A percentile compares a stretch with the other conserved stretches of the same genome.
These are phyloP conservation scores for Lachnellula willkommii DNA, from an alignment of 2,329 filamentous ascomycete species.

Conservation along the genomic window DNA sequence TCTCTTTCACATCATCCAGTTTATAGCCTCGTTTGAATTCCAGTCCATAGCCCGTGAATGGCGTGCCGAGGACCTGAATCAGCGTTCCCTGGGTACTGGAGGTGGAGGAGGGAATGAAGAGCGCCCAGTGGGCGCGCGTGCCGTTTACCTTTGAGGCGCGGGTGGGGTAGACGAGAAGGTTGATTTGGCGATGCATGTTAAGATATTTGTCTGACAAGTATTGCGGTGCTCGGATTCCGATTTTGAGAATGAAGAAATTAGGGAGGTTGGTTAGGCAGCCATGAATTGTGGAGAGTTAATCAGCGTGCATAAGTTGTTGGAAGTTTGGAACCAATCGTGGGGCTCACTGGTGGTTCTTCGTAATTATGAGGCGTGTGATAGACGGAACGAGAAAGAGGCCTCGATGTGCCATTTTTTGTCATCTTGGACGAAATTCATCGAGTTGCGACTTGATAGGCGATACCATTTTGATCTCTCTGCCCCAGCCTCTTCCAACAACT, in stretches of 20 bases:
- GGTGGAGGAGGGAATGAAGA: not conserved
- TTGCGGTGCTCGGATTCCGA: not conserved
- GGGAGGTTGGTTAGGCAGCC: no score
- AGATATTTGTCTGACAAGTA: not conserved
- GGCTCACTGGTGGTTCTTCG: no score
- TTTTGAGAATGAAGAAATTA: not conserved
- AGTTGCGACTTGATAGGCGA: no score
- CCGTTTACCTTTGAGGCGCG: constrained; percentile 3
- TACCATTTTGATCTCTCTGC: no score
- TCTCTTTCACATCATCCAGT: not conserved
- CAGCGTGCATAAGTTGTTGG: no score
- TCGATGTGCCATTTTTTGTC: no score
- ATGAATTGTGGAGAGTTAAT: no score
- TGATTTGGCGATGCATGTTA: not conserved
- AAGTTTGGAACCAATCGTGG: no score
- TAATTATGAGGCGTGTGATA: no score
- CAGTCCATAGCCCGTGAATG: not conserved
- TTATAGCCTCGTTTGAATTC: not conserved
- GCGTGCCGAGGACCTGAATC: not conserved
- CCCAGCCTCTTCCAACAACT: no score
- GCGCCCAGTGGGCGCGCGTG: constrained; percentile 5
- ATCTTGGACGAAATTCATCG: no score
- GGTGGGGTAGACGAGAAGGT: constrained; percentile 3
- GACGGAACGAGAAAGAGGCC: no score
- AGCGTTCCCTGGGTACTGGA: not conserved